Evolutionary conservation across 148 eudicot species (phyloP), one percentile per base, ranked within the genome.

Genomic region (Heliamphora exappendiculata): DNA sequence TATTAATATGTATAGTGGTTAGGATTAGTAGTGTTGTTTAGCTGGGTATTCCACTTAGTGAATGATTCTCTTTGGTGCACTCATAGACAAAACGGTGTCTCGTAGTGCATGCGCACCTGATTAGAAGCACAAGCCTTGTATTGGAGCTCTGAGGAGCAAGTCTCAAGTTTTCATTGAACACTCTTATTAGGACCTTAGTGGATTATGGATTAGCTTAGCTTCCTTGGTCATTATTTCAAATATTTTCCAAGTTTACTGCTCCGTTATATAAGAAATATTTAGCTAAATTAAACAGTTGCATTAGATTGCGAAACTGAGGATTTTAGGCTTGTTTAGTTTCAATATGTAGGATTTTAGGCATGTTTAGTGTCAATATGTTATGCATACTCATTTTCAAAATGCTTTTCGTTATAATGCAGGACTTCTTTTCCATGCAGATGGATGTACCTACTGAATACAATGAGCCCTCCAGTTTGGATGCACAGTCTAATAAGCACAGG

Each of bases 401-500:
- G 42, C 24, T 34, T 37, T 72, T 22, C 33, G 14, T 54, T 54
- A 47, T 37, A n/a, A 36, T 55, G 47, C 64, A 72, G 75, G 64
- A 72, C 33, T 54, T 24, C 9, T 72, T 36, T 54, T 4, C 44
- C 31, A 22, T 39, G 12, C 17, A 54, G 19, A 87, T 81, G 90
- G 85, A 75, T 75, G 62, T 37, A 31, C 76, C 79, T 72, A 50
- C 72, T 34, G 66, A 79, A 73, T 67, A 82, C 47, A 75, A 54
- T 73, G 84, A 78, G 73, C 64, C 57, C 20, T 76, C 76, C 67
- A 78, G 72, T 73, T 67, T 77, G 39, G 84, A 83, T 53, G 36
- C 74, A 55, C 78, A 78, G 64, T 83, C 88, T 12, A 88, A 80
- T 72, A 92, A 83, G 78, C 87, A 79, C 10, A 84, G 94, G 77